Percentiles rank a stretch among this genome's conserved stretches.
phyloP scores from a whole-genome alignment of 2,329 filamentous ascomycete genomes.

The Penicillium sclerotigenum region DNA sequence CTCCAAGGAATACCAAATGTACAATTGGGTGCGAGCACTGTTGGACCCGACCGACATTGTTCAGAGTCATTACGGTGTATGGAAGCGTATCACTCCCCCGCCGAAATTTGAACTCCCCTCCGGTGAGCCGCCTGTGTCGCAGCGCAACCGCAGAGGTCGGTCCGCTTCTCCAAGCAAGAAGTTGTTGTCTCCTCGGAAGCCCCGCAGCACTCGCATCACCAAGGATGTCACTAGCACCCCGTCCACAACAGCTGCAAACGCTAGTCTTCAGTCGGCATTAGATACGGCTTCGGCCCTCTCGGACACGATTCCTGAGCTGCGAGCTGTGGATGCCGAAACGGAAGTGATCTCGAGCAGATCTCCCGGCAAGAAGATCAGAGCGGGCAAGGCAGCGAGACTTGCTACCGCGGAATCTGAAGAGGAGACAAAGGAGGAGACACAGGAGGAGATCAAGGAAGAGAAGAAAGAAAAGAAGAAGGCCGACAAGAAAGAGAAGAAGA shows the following conservation, averaged over 20 bases:
- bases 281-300: conserved; percentile 39
- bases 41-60: conserved; percentile 81
- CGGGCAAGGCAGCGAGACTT: conserved; percentile 24
- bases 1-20: conserved; percentile 81
- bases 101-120: conserved; percentile 68
- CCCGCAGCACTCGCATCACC: conserved; percentile 48
- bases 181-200: conserved; percentile 53
- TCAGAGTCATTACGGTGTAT: conserved; percentile 62
- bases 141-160: conserved; percentile 54
- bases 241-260: conserved; percentile 49
- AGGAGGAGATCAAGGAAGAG: conserved; percentile 50
- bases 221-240: conserved; percentile 49
- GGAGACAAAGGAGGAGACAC: conserved; percentile 35
- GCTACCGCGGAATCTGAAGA: conserved; percentile 23
- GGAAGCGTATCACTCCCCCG: conserved; percentile 74
- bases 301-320: conserved; percentile 22
- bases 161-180: conserved; percentile 58
- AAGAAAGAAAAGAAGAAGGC: conserved; percentile 42
- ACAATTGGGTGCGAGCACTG: conserved; percentile 85
- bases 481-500: conserved; percentile 22
- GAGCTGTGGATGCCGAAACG: conserved; percentile 25
- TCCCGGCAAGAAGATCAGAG: conserved; percentile 20
- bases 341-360: conserved; percentile 20
- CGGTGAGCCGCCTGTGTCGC: conserved; percentile 37
- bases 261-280: conserved; percentile 48